Percentiles rank a stretch among this genome's conserved stretches.
These are phyloP conservation scores for Komagataella kurtzmanii DNA, from an alignment of 805 yeast species.

Conservation along the genomic window DNA sequence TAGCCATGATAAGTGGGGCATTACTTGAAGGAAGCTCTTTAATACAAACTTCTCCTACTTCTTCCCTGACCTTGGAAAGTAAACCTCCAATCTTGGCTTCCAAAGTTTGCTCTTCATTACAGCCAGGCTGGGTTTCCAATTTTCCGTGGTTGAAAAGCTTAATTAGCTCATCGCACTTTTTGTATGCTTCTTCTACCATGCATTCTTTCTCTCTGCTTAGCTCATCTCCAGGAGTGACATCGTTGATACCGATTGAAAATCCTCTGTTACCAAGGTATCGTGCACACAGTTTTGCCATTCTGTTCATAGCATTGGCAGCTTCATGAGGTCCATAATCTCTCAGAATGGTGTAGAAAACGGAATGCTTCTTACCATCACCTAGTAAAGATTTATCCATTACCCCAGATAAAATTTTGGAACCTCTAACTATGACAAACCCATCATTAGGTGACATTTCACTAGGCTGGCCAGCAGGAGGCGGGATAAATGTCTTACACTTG, in stretches of 20 bases:
- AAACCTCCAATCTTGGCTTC: slow-evolving; percentile 97
- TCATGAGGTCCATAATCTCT: slow-evolving; percentile 96
- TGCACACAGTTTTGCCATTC: slow-evolving; percentile 99
- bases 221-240: slow-evolving; percentile 85
- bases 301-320: slow-evolving; percentile 92
- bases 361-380: slow-evolving; percentile 97
- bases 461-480: slow-evolving; percentile 63
- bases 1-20: slow-evolving; percentile 97
- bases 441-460: slow-evolving; percentile 97
- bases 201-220: slow-evolving; percentile 69
- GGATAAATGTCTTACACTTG: slow-evolving; percentile 76
- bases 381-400: slow-evolving; percentile 93
- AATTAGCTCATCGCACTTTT: slow-evolving; percentile 85
- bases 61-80: slow-evolving; percentile 94
- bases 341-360: slow-evolving; percentile 87
- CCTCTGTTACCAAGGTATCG: slow-evolving; percentile 91
- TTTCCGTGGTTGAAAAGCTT: slow-evolving; percentile 67
- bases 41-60: slow-evolving; percentile 97
- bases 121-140: slow-evolving; percentile 96
- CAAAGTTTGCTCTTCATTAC: slow-evolving; percentile 95
- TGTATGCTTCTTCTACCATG: slow-evolving; percentile 83
- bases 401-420: slow-evolving; percentile 81
- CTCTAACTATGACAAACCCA: slow-evolving; percentile 84
- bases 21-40: slow-evolving; percentile 78
- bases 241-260: slow-evolving; percentile 92